phyloP scores from a whole-genome alignment of 345 rosid species.

The Populus euphratica region DNA sequence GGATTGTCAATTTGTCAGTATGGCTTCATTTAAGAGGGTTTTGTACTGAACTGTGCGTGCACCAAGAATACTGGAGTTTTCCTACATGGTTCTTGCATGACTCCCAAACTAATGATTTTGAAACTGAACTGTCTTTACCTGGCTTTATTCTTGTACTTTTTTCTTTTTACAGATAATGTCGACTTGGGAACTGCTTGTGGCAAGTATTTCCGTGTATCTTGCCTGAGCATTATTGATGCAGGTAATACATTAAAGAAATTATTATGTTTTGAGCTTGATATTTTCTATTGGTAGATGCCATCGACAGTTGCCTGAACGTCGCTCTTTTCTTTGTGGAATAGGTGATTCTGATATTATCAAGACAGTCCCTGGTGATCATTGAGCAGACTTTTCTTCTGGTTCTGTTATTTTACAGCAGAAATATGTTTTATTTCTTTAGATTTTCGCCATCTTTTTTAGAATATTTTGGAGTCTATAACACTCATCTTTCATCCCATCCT shows the following conservation, averaged over 20 bases:
- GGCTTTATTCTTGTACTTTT: not conserved
- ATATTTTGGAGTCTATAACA: not conserved
- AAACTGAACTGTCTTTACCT: not conserved
- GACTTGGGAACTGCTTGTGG: conserved; percentile 81
- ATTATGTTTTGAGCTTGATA: not conserved
- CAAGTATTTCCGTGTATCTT: conserved; percentile 60
- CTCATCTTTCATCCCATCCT: not conserved
- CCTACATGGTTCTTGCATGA: not conserved
- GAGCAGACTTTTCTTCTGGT: conserved; percentile 7
- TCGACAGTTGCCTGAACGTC: not conserved
- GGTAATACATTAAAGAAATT: conserved; percentile 26
- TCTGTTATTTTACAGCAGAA: not conserved
- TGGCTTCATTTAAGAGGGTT: not conserved
- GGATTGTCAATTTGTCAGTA: not conserved
- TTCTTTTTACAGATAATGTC: conserved; percentile 40
- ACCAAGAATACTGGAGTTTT: not conserved
- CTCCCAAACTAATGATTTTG: not conserved
- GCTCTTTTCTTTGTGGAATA: not conserved
- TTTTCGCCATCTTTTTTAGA: not conserved
- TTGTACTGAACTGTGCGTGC: not conserved
- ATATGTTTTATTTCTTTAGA: not conserved
- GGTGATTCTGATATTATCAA: conserved; percentile 86
- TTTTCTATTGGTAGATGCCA: not conserved
- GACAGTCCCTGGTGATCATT: conserved; percentile 56
- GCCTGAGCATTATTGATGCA: conserved; percentile 63